Percentiles rank a stretch among this genome's conserved stretches.
These are phyloP conservation scores for Boletales sp. DNA, from an alignment of 768 basidiomycete species.

Conservation along the genomic window DNA sequence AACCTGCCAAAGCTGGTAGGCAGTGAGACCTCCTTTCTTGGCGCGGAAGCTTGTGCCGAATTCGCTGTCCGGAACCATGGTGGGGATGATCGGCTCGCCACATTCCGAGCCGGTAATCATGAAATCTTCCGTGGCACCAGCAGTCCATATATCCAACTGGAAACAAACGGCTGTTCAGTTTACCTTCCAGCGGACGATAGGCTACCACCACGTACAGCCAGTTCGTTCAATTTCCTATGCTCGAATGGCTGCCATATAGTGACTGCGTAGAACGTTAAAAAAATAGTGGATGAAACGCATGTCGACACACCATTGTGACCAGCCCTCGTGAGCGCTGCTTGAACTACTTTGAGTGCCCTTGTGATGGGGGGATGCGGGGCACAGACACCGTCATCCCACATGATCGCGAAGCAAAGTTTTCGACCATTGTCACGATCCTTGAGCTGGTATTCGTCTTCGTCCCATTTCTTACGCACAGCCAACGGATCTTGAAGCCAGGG, in stretches of 20 bases:
- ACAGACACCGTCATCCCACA: conserved; percentile 64
- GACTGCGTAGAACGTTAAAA: conserved; percentile 37
- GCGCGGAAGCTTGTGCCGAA: conserved; percentile 24
- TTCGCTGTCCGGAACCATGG: conserved; percentile 39
- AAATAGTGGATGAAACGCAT: neutral
- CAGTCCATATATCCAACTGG: conserved; percentile 34
- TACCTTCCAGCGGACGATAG: no score
- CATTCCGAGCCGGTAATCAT: conserved; percentile 31
- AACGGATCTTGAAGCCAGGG: conserved; percentile 71
- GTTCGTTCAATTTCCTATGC: conserved; percentile 43
- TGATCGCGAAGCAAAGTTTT: conserved; percentile 52
- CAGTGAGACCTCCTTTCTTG: conserved; percentile 34
- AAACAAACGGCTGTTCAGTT: no score
- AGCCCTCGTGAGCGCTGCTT: conserved; percentile 52
- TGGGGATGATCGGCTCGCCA: conserved; percentile 54
- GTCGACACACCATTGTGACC: conserved; percentile 58
- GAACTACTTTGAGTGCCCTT: conserved; percentile 55
- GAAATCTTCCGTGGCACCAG: conserved; percentile 51
- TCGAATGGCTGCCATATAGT: conserved; percentile 64
- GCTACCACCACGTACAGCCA: conserved; percentile 33
- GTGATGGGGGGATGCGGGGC: conserved; percentile 62
- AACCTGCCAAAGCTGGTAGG: conserved; percentile 66
- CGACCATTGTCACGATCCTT: conserved; percentile 52
- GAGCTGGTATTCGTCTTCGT: conserved; percentile 55
- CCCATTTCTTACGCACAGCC: conserved; percentile 56